Evolutionary conservation across 1,139 yeast species (phyloP).

Genomic region (Geotrichum fermentans): DNA sequence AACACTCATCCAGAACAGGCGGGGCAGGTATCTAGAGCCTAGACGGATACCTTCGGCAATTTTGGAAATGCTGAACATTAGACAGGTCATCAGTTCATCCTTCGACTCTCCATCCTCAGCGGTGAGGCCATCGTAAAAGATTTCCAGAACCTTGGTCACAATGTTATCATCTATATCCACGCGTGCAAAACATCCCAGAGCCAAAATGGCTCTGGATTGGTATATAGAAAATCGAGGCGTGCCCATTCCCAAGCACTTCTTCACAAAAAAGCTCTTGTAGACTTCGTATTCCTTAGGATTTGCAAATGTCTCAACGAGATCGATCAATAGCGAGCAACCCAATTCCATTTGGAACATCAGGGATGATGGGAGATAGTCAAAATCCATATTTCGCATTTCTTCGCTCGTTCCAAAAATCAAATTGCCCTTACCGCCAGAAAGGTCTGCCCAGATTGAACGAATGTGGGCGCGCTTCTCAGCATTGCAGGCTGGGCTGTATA

Average conservation of each 20-base stretch:
- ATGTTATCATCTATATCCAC: conserved; percentile 59
- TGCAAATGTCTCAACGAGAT: conserved; percentile 49
- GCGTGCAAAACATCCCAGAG: conserved; percentile 66
- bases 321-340: conserved; percentile 57
- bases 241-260: conserved; percentile 63
- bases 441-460: conserved; percentile 47
- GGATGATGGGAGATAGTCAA: conserved; percentile 46
- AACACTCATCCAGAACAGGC: conserved; percentile 62
- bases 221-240: conserved; percentile 53
- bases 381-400: conserved; percentile 45
- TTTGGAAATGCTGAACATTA: conserved; percentile 46
- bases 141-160: conserved; percentile 45
- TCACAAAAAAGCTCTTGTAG: conserved; percentile 49
- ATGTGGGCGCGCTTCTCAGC: conserved; percentile 12
- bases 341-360: conserved; percentile 57
- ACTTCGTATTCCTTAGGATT: conserved; percentile 47
- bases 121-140: conserved; percentile 31
- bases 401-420: conserved; percentile 77
- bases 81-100: conserved; percentile 36
- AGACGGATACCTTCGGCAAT: conserved; percentile 59
- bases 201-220: conserved; percentile 67
- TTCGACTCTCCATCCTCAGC: conserved; percentile 37
- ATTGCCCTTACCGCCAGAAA: conserved; percentile 68
- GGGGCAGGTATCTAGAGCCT: conserved; percentile 51
- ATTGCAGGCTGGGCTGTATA: conserved; percentile 1